Percentiles rank a stretch among this genome's conserved stretches.
These are phyloP conservation scores for Trypanosoma lewisi DNA, from an alignment of 208 protist species.

Conservation along the genomic window DNA sequence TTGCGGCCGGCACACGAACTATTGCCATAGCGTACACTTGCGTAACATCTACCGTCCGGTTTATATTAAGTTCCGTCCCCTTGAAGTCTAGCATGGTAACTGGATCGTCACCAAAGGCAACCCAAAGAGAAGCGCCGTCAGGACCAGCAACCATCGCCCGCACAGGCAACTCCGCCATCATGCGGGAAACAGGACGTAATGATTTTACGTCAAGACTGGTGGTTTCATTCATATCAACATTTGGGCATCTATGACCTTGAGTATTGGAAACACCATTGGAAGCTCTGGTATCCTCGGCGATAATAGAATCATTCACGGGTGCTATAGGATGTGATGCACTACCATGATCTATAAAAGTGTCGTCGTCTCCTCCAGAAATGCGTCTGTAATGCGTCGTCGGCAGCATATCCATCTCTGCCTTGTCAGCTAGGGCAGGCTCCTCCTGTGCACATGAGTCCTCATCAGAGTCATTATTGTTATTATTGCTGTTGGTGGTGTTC, in stretches of 20 bases:
- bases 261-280: not conserved
- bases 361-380: slow-evolving; percentile 62
- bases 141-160: slow-evolving; percentile 67
- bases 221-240: not conserved
- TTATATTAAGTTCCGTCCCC: slow-evolving; percentile 47
- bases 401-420: slow-evolving; percentile 7
- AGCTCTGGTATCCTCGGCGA: not conserved
- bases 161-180: slow-evolving; percentile 40
- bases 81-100: slow-evolving; percentile 60
- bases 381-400: slow-evolving; percentile 43
- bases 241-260: not conserved
- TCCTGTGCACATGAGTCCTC: slow-evolving; percentile 8
- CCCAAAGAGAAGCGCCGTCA: slow-evolving; percentile 59
- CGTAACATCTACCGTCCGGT: slow-evolving; percentile 54
- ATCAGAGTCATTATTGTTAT: slow-evolving; percentile 7
- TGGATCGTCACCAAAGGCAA: slow-evolving; percentile 76
- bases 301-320: slow-evolving; percentile 10
- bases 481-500: not conserved
- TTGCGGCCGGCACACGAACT: slow-evolving; percentile 57
- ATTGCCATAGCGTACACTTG: slow-evolving; percentile 84
- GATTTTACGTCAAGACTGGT: slow-evolving; percentile 14
- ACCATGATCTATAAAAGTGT: slow-evolving; percentile 89
- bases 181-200: slow-evolving; percentile 43
- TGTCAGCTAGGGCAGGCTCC: not conserved
- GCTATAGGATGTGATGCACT: slow-evolving; percentile 29